Evolutionary conservation across 306 rosid species (phyloP).

Genomic region (Corylus heterophylla): DNA sequence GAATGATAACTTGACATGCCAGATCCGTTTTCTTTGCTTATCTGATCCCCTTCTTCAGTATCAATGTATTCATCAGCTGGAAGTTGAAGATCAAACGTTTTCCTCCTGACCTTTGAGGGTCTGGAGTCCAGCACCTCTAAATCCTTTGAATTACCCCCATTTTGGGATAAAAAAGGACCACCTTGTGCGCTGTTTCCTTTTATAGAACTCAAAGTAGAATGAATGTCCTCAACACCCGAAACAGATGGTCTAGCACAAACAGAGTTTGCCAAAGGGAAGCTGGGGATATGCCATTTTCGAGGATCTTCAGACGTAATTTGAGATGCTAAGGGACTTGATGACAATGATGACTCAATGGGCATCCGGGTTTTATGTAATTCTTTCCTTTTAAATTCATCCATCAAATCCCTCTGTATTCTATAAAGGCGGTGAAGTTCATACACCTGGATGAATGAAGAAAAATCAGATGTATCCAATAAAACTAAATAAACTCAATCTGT

Average conservation of each 20-base stretch:
- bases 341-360: conserved; percentile 59
- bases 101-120: conserved; percentile 76
- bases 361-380: conserved; percentile 55
- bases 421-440: conserved; percentile 84
- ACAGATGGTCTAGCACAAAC: conserved; percentile 45
- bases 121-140: conserved; percentile 70
- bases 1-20: conserved; percentile 40
- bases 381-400: conserved; percentile 69
- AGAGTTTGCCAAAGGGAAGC: conserved; percentile 53
- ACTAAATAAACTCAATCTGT: conserved; percentile 12
- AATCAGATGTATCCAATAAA: conserved; percentile 23
- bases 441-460: conserved; percentile 58
- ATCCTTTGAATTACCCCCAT: conserved; percentile 59
- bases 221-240: conserved; percentile 66
- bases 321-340: conserved; percentile 64
- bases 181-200: conserved; percentile 51
- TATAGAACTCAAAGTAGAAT: conserved; percentile 56
- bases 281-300: conserved; percentile 56
- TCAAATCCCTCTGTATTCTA: conserved; percentile 83
- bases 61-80: conserved; percentile 84
- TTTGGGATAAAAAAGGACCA: conserved; percentile 55
- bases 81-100: conserved; percentile 84
- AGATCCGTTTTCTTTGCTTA: conserved; percentile 56
- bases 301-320: conserved; percentile 60
- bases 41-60: conserved; percentile 80